Conservation (phyloP, 306 rosid species). For the Sesbania bispinosa region DNA sequence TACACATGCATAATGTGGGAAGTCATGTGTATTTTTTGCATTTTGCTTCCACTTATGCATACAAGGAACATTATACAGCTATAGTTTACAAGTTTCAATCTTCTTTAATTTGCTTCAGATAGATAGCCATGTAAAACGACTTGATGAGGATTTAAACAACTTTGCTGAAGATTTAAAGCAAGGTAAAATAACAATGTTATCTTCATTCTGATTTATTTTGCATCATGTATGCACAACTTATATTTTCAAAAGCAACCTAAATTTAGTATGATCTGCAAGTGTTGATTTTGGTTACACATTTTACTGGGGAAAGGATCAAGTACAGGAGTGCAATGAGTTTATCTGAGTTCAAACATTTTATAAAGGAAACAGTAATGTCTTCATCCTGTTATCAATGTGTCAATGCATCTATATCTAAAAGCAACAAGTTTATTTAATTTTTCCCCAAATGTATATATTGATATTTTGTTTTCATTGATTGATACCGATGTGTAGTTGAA, state of each 20-base stretch:
- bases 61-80: conserved; percentile 7
- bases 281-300: neutral
- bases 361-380: neutral
- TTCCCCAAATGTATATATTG: neutral
- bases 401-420: neutral
- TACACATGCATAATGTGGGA: too few species aligned
- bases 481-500: neutral
- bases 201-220: conserved; percentile 17
- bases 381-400: neutral
- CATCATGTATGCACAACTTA: conserved; percentile 5
- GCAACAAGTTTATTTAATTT: conserved; percentile 9
- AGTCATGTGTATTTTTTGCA: neutral
- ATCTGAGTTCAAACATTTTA: too few species aligned
- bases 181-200: conserved; percentile 49
- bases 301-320: neutral
- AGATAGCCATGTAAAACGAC: conserved; percentile 93
- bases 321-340: neutral
- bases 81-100: conserved; percentile 28
- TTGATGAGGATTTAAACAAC: conserved; percentile 89
- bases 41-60: conserved; percentile 11
- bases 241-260: conserved; percentile 7
- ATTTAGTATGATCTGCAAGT: neutral
- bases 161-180: conserved; percentile 96
- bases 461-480: neutral
- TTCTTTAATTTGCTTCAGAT: conserved; percentile 57